Base-by-base conservation (phyloP, 1,284 basidiomycete species). In the Athelia psychrophila region DNA sequence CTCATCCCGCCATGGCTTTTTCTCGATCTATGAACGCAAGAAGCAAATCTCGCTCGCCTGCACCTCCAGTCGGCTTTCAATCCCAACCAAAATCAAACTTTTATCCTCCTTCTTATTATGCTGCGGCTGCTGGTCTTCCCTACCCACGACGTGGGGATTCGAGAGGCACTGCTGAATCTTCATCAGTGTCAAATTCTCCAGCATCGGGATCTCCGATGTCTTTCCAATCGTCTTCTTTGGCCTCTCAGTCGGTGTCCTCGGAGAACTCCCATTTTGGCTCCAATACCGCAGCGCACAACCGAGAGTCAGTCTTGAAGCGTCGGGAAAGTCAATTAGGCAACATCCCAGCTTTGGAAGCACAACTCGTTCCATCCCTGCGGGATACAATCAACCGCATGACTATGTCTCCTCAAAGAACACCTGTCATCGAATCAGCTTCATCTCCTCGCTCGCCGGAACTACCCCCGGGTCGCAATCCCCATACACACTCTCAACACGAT, bases 341-440 rank as follows among this genome's bases (percentile, higher is more conserved):
- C 49, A 64, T 87, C 2, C 80, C 81, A 2, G 66, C 79, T 20
- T 63, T 86, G 22, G 86, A 89, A 57, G 70, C 79, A 0, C 79
- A 84, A 25, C 71, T 88, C 12, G 64, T 89, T 23, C 86, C 86
- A 9, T 83, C 85, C 20, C 69, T 88, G 32, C 73, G 79, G 32
- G 86, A 88, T 54, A 89, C 86, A 0, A 77, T 88, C 33, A 78
- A 84, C 57, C 77, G 79, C 44, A 89, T 88, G 86, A 89, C 86
- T 3, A 69, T 73, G 47, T 67, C 74, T 15, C 76, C 79, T 12
- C 71, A 71, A 20, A 63, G 66, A 45, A 48, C 60, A 25, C 54
- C 49, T 19, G 38, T 6, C 62, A 30, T 30, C 27, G 27, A 30
- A 30, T 13, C 64, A 45, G 54, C 47, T 10, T 56, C 55, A 3